These are phyloP conservation scores for Salix purpurea DNA, from an alignment of 345 rosid species.

Conservation along the genomic window DNA sequence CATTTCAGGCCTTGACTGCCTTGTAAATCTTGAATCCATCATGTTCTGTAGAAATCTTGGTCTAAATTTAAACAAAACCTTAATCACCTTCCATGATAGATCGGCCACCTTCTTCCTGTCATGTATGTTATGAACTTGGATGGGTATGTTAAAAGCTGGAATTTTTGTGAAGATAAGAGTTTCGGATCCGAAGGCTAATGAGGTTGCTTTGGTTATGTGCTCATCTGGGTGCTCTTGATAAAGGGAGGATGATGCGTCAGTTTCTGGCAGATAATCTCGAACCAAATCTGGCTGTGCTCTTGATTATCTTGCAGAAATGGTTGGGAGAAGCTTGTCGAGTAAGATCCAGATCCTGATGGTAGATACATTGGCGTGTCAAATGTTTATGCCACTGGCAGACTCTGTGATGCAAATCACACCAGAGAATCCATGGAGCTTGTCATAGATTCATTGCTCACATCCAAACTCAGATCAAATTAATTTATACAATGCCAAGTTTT, in stretches of 20 bases:
- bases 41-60: slow-evolving; percentile 13
- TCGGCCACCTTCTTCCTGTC: not conserved
- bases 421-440: slow-evolving; percentile 60
- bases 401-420: slow-evolving; percentile 61
- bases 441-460: slow-evolving; percentile 67
- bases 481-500: slow-evolving; percentile 39
- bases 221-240: slow-evolving; percentile 17
- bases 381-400: slow-evolving; percentile 48
- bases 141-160: slow-evolving; percentile 67
- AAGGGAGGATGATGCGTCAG: no score
- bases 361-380: slow-evolving; percentile 70
- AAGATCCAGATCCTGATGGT: slow-evolving; percentile 70
- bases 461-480: slow-evolving; percentile 33
- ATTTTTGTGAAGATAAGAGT: slow-evolving; percentile 55
- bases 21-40: slow-evolving; percentile 42
- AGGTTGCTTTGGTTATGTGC: slow-evolving; percentile 87
- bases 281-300: slow-evolving; percentile 36
- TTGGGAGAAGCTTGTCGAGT: slow-evolving; percentile 69
- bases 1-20: not conserved
- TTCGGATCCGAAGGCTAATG: slow-evolving; percentile 55
- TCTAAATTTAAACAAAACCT: slow-evolving; percentile 8
- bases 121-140: slow-evolving; percentile 18
- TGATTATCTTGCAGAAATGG: slow-evolving; percentile 54
- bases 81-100: slow-evolving; percentile 33
- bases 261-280: no score